A percentile compares a stretch with the other conserved stretches of the same genome.
Evolutionary conservation across 306 rosid genomes (phyloP).

Genomic region (Cucurbita ficifolia): DNA sequence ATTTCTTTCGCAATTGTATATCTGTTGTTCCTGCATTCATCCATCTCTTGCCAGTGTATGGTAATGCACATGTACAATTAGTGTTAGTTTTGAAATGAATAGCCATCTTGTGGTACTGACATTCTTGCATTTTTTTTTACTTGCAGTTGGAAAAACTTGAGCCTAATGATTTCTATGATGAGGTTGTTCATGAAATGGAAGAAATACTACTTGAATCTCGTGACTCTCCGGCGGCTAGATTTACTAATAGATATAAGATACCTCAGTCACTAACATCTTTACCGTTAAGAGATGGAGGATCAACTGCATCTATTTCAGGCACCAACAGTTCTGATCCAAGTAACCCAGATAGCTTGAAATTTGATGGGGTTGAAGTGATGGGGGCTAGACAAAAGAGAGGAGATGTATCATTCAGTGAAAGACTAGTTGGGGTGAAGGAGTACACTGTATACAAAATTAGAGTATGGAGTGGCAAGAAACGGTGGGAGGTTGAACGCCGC

Average conservation of each 20-base stretch:
- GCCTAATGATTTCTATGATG: slow-evolving; percentile 57
- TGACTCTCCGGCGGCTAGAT: slow-evolving; percentile 56
- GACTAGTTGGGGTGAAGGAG: slow-evolving; percentile 96
- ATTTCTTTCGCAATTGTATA: neutral
- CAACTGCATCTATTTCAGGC: slow-evolving; percentile 83
- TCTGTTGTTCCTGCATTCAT: neutral
- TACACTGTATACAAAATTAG: slow-evolving; percentile 71
- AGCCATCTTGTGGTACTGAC: neutral
- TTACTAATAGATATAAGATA: slow-evolving; percentile 33
- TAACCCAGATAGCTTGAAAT: slow-evolving; percentile 34
- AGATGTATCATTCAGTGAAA: slow-evolving; percentile 85
- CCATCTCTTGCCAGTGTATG: neutral
- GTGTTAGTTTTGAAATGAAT: neutral
- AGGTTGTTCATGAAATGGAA: slow-evolving; percentile 92
- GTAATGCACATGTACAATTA: neutral
- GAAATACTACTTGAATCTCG: slow-evolving; percentile 74
- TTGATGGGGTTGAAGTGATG: slow-evolving; percentile 80
- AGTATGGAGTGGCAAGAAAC: slow-evolving; percentile 67
- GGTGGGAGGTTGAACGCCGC: slow-evolving; percentile 90
- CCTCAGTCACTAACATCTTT: slow-evolving; percentile 33
- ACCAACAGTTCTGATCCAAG: slow-evolving; percentile 29
- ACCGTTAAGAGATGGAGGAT: slow-evolving; percentile 76
- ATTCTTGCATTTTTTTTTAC: slow-evolving; percentile 5
- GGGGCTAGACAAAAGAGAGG: slow-evolving; percentile 98
- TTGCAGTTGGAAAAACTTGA: slow-evolving; percentile 61